Evolutionary conservation across 2,329 filamentous ascomycete species (phyloP).

Genomic region (Clonostachys chloroleuca): DNA sequence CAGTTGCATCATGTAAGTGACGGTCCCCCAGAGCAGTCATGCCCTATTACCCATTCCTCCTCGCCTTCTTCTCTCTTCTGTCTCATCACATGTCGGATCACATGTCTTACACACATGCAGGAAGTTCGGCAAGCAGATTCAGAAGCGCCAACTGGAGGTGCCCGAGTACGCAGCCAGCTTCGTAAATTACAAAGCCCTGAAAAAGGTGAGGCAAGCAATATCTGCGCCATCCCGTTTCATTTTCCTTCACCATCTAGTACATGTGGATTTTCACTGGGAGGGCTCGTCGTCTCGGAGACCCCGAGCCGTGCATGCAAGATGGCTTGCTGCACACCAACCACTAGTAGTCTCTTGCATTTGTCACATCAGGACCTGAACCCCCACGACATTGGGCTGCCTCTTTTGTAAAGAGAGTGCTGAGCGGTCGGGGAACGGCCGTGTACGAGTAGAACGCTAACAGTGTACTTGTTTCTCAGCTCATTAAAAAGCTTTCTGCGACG

Average conservation of each 20-base stretch:
- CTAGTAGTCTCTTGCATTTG: too few species aligned
- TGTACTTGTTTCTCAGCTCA: slow-evolving; percentile 60
- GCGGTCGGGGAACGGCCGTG: too few species aligned
- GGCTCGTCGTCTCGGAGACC: too few species aligned
- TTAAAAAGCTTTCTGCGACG: slow-evolving; percentile 94
- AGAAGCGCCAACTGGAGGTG: slow-evolving; percentile 97
- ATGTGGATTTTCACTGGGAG: too few species aligned
- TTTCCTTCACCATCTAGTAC: background rate
- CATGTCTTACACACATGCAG: slow-evolving; percentile 38
- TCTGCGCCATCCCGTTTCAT: slow-evolving; percentile 3
- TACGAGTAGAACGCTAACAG: too few species aligned
- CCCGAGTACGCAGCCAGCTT: slow-evolving; percentile 99
- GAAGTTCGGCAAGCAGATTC: slow-evolving; percentile 99
- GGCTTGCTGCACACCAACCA: too few species aligned
- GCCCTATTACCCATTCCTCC: background rate
- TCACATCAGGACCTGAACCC: too few species aligned
- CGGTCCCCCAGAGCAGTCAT: background rate
- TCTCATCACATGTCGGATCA: background rate
- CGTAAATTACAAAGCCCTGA: slow-evolving; percentile 98
- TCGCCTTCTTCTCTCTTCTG: background rate
- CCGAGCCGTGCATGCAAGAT: too few species aligned
- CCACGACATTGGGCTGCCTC: too few species aligned
- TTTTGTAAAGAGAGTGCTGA: too few species aligned
- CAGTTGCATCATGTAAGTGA: background rate
- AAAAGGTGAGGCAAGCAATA: slow-evolving; percentile 66